phyloP scores from a whole-genome alignment of 192 early-diverging fungal genomes.

The Coemansia sp. region DNA sequence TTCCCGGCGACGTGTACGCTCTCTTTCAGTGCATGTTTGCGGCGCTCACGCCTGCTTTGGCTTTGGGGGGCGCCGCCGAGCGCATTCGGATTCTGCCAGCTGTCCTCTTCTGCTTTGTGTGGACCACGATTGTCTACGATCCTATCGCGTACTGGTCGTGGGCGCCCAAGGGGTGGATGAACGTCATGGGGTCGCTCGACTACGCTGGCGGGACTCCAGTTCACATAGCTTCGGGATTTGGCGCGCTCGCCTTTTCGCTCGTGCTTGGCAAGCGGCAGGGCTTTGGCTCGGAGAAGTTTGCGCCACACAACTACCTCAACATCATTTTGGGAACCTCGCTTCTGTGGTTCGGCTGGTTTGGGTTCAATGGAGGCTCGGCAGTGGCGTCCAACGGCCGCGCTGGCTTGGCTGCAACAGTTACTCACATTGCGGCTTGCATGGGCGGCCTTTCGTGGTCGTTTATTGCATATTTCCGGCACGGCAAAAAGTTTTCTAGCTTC shows the following conservation, averaged over 20 bases:
- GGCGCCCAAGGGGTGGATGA: conserved; percentile 82
- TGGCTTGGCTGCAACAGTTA: conserved; percentile 80
- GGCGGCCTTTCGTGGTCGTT: conserved; percentile 84
- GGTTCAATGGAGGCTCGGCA: conserved; percentile 92
- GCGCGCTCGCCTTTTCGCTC: conserved; percentile 84
- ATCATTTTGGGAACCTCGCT: conserved; percentile 87
- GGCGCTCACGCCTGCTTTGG: conserved; percentile 85
- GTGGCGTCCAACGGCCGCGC: conserved; percentile 79
- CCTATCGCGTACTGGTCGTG: conserved; percentile 96
- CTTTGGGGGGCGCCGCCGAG: conserved; percentile 88
- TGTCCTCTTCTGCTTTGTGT: conserved; percentile 88
- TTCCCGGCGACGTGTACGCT: conserved; percentile 77
- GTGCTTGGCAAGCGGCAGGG: conserved; percentile 80
- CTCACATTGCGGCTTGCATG: conserved; percentile 79
- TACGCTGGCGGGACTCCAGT: conserved; percentile 98
- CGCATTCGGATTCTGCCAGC: conserved; percentile 82
- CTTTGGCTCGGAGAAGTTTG: conserved; percentile 67
- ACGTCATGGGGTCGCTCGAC: conserved; percentile 79
- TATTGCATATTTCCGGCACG: conserved; percentile 72
- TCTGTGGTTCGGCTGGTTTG: conserved; percentile 96
- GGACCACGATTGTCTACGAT: conserved; percentile 92
- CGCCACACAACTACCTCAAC: conserved; percentile 89
- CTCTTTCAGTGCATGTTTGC: conserved; percentile 94
- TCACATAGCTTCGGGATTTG: conserved; percentile 87
- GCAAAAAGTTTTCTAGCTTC: conserved; percentile 81